Conservation (phyloP, 352 stramenopile species). For the Globisporangium heterothallicum region DNA sequence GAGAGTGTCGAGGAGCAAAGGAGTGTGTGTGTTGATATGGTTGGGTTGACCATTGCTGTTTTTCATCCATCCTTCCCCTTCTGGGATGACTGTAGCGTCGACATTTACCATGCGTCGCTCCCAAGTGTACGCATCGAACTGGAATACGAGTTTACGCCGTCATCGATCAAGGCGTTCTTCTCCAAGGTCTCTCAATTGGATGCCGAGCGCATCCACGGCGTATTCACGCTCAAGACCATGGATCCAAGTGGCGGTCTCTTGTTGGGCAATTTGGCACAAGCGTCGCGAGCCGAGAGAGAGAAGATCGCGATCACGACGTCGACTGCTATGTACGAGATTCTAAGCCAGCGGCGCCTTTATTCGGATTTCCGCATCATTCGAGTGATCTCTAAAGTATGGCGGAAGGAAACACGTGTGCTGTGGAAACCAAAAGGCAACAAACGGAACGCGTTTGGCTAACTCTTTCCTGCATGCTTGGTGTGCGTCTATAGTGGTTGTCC, state of each 20-base stretch:
- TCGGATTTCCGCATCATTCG: slow-evolving; percentile 80
- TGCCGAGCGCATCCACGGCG: slow-evolving; percentile 51
- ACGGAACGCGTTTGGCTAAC: slow-evolving; percentile 6
- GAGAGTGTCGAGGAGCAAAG: too few species aligned
- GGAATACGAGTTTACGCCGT: slow-evolving; percentile 68
- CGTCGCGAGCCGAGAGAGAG: slow-evolving; percentile 10
- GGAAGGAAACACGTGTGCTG: not conserved
- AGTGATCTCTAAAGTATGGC: slow-evolving; percentile 54
- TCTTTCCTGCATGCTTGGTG: not conserved
- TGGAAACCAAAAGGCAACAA: not conserved
- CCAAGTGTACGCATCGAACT: slow-evolving; percentile 67
- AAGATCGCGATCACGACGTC: slow-evolving; percentile 25
- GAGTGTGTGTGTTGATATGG: not conserved
- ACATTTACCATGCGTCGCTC: slow-evolving; percentile 77
- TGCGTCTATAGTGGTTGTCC: slow-evolving; percentile 34
- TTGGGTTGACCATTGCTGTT: not conserved
- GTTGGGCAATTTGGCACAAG: not conserved
- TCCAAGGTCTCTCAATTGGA: slow-evolving; percentile 69
- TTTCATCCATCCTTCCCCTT: not conserved
- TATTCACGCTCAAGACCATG: slow-evolving; percentile 25
- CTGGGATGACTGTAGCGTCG: slow-evolving; percentile 38
- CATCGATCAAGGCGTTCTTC: slow-evolving; percentile 75
- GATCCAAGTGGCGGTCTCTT: slow-evolving; percentile 3
- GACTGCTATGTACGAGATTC: slow-evolving; percentile 72
- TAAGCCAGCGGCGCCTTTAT: slow-evolving; percentile 67